Conservation (phyloP, 768 basidiomycete genomes). For the Kwoniella mangroviensis region DNA sequence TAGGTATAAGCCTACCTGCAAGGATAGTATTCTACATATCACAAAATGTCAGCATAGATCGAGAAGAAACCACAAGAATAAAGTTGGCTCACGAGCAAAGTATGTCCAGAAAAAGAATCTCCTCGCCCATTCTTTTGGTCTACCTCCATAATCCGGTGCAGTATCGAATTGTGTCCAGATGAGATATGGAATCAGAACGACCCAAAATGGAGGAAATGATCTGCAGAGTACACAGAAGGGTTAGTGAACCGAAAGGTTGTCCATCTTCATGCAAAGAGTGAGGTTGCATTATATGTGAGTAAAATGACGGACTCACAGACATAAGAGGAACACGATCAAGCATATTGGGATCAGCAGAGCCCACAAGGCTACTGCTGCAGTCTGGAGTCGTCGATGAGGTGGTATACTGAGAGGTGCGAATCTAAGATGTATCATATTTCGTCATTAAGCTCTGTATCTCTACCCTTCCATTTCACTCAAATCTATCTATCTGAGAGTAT, state of each 20-base stretch:
- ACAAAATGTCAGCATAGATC: neutral
- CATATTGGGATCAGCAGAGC: conserved; percentile 76
- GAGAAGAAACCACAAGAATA: neutral
- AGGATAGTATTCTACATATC: conserved; percentile 52
- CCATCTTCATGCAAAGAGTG: too few species aligned
- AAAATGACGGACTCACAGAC: conserved; percentile 67
- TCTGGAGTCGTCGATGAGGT: conserved; percentile 82
- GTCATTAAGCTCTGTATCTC: neutral
- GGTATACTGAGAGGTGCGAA: conserved; percentile 89
- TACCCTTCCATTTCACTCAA: too few species aligned
- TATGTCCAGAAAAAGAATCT: conserved; percentile 76
- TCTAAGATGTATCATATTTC: conserved; percentile 33
- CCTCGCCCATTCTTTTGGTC: conserved; percentile 76
- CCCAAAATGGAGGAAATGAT: conserved; percentile 88
- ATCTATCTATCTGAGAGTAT: neutral
- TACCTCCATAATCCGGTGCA: conserved; percentile 73
- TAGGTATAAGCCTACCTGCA: conserved; percentile 36
- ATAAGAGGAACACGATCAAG: conserved; percentile 71
- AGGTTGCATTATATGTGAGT: neutral
- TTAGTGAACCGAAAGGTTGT: too few species aligned
- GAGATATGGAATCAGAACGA: conserved; percentile 74
- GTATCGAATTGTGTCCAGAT: conserved; percentile 78
- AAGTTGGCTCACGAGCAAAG: conserved; percentile 76
- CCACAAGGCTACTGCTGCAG: conserved; percentile 84
- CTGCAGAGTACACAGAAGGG: conserved; percentile 59